These are phyloP conservation scores for Cercospora sp. DNA, from an alignment of 2,329 filamentous ascomycete species.

Conservation along the genomic window DNA sequence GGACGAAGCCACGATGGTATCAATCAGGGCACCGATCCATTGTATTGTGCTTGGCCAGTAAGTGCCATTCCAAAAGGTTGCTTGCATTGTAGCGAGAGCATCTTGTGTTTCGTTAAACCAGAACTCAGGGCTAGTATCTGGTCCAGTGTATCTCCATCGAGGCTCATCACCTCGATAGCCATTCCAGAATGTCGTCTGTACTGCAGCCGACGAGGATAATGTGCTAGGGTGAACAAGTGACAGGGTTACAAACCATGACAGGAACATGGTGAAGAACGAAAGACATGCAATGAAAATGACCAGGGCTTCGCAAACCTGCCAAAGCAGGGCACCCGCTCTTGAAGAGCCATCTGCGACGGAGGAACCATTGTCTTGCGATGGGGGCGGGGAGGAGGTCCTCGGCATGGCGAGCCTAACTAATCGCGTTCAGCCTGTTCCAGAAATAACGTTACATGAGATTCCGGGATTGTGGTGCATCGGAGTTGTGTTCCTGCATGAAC, in stretches of 20 bases:
- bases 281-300: constrained; percentile 14
- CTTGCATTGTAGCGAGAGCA: constrained; percentile 33
- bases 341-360: background rate
- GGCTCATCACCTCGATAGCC: constrained; percentile 14
- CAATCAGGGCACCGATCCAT: constrained; percentile 35
- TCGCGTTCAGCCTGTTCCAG: constrained; percentile 9
- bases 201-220: background rate
- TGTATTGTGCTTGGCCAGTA: constrained; percentile 31
- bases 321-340: background rate
- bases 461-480: background rate
- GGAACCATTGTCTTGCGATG: background rate
- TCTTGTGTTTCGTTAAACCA: constrained; percentile 35
- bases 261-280: constrained; percentile 18
- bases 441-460: constrained; percentile 1
- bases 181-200: constrained; percentile 20
- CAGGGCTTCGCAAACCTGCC: constrained; percentile 1
- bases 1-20: constrained; percentile 28
- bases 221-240: background rate
- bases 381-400: background rate
- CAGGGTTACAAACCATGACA: constrained; percentile 7
- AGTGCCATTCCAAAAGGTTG: constrained; percentile 36
- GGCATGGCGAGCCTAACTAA: constrained; percentile 7
- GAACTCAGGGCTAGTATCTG: constrained; percentile 19
- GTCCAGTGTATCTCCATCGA: constrained; percentile 26
- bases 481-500: constrained; percentile 1